phyloP scores from a whole-genome alignment of 2,329 filamentous ascomycete species.

The Stylonectria norvegica region DNA sequence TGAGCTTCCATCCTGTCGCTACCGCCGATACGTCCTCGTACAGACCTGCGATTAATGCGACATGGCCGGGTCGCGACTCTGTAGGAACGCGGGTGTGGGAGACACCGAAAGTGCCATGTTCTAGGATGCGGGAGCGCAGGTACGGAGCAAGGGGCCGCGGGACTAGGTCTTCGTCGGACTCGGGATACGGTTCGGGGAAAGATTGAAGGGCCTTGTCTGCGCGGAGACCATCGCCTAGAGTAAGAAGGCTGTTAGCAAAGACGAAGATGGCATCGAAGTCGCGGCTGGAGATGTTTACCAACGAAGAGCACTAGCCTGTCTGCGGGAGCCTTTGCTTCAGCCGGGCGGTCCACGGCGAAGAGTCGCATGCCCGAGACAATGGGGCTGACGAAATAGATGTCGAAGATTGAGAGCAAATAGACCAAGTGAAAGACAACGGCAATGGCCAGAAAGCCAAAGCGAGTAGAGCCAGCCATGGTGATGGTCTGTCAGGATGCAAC shows the following conservation, averaged over 20 bases:
- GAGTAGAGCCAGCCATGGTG: conserved; percentile 55
- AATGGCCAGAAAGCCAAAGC: conserved; percentile 80
- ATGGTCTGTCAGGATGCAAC: conserved; percentile 6
- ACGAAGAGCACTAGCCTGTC: conserved; percentile 91
- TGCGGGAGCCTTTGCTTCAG: conserved; percentile 67
- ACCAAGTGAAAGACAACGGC: conserved; percentile 90
- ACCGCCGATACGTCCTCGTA: conserved; percentile 98
- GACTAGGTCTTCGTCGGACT: conserved; percentile 60
- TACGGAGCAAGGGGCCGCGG: conserved; percentile 86
- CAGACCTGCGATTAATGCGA: conserved; percentile 90
- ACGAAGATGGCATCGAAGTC: background rate
- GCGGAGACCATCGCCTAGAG: conserved; percentile 80
- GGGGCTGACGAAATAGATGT: conserved; percentile 97
- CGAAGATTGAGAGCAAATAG: conserved; percentile 94
- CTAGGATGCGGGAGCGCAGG: conserved; percentile 80
- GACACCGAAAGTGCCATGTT: conserved; percentile 92
- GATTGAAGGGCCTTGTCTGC: conserved; percentile 97
- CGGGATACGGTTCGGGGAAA: conserved; percentile 79
- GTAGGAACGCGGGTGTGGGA: conserved; percentile 96
- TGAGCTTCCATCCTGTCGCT: conserved; percentile 96
- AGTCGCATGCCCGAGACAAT: conserved; percentile 94
- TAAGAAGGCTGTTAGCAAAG: conserved; percentile 8
- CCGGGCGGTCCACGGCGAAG: conserved; percentile 64
- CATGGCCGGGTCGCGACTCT: conserved; percentile 92
- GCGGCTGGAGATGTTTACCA: conserved; percentile 49